These are phyloP conservation scores for Lichtheimia ramosa DNA, from an alignment of 371 early-diverging fungal species.

Conservation along the genomic window DNA sequence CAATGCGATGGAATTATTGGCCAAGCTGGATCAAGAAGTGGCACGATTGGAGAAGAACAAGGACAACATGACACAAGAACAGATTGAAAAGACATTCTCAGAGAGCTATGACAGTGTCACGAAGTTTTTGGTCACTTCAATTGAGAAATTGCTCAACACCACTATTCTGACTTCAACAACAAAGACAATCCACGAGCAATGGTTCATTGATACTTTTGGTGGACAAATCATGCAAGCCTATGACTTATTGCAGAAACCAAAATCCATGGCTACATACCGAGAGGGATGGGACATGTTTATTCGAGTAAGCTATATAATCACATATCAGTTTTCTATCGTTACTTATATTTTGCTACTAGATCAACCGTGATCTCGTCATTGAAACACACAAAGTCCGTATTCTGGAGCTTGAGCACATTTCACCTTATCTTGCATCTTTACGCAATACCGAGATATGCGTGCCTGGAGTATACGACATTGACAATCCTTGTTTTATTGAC, in stretches of 20 bases:
- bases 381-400: slow-evolving; percentile 60
- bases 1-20: slow-evolving; percentile 57
- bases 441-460: slow-evolving; percentile 59
- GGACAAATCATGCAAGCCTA: slow-evolving; percentile 53
- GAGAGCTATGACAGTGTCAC: slow-evolving; percentile 59
- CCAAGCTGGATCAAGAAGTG: slow-evolving; percentile 57
- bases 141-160: slow-evolving; percentile 55
- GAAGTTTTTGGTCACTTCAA: slow-evolving; percentile 53
- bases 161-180: slow-evolving; percentile 29
- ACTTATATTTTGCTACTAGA: slow-evolving; percentile 15
- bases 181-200: slow-evolving; percentile 66
- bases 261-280: slow-evolving; percentile 51
- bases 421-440: slow-evolving; percentile 61
- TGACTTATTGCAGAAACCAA: slow-evolving; percentile 49
- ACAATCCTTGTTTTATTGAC: slow-evolving; percentile 42
- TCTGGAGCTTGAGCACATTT: slow-evolving; percentile 59
- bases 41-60: slow-evolving; percentile 47
- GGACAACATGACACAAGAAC: slow-evolving; percentile 30
- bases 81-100: slow-evolving; percentile 48
- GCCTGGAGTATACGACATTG: slow-evolving; percentile 52
- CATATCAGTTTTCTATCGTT: background rate
- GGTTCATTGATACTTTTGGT: slow-evolving; percentile 64
- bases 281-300: slow-evolving; percentile 61
- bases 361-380: slow-evolving; percentile 54
- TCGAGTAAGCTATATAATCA: slow-evolving; percentile 36